Base-by-base conservation (phyloP, 2,329 filamentous ascomycete genomes). In the Dryadomyces quercus-mongolicae region DNA sequence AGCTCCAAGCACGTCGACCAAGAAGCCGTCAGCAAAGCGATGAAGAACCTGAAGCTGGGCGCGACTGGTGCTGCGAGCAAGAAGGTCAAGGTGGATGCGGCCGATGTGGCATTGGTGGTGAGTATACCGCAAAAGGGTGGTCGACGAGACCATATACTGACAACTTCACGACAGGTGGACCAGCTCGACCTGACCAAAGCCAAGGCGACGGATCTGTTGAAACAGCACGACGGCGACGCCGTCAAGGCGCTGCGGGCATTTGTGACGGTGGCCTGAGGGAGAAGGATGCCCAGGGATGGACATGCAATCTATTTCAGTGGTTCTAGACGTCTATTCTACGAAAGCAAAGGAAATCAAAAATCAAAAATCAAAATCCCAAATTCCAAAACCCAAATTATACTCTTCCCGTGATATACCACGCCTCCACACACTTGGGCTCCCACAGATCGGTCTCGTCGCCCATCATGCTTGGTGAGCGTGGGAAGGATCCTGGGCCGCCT, bases 121-220 rank as follows among this genome's bases (percentile, higher is more conserved):
- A 60, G 80, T 51, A 2, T 3, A 12, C 7, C 13, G 16, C 12
- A 44, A 44, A 4, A 44, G 42, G n/a, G n/a, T n/a, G n/a, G 16
- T 4, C 5, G 16, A 20, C 16, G n/a, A 44, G 16, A 44, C 8
- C 16, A 44, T 16, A n/a, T 16, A 12, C 42, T 22, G 20, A 21
- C 25, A 13, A 15, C 4, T 5, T 8, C 25, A 8, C 8, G 16
- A 46, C 56, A 84, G 82, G 74, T 86, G 13, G 81, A 86, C 49
- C 78, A 91, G 65, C 74, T 91, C 36, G 86, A 92, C 57, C 65
- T 92, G 40, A 70, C 78, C 1, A 90, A 88, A 67, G 61, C 71
- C 2, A 88, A 84, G 67, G 88, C 85, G 1, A 90, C 84, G 1
- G 87, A 92, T 57, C 67, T 92, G 51, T 74, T 93, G 5, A 84